Percentiles rank a stretch among this genome's conserved stretches.
Conservation (phyloP, 805 yeast genomes). For the Pichia rugopelliculosa region DNA sequence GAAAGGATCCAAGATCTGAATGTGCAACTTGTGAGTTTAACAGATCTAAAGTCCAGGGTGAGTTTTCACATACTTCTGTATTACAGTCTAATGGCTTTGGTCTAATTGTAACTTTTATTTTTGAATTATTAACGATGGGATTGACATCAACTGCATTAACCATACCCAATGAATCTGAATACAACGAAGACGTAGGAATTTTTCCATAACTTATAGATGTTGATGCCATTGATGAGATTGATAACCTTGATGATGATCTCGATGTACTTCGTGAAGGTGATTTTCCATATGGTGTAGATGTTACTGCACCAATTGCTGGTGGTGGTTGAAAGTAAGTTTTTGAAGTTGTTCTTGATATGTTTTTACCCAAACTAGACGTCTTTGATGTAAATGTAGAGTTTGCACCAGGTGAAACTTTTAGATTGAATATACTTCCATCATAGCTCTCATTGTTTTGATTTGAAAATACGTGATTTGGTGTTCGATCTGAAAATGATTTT, state of each 20-base stretch:
- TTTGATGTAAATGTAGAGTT: neutral
- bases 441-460: neutral
- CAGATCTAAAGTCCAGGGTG: constrained; percentile 37
- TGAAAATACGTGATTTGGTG: neutral
- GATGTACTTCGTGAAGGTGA: constrained; percentile 7
- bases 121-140: neutral
- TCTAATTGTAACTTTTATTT: constrained; percentile 66
- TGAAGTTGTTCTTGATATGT: neutral
- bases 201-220: constrained; percentile 5
- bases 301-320: neutral
- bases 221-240: constrained; percentile 6
- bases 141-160: constrained; percentile 29
- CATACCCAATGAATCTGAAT: constrained; percentile 2
- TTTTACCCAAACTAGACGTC: neutral
- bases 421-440: neutral
- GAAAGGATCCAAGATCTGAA: constrained; percentile 54
- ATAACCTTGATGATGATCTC: constrained; percentile 10
- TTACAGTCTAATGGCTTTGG: constrained; percentile 51
- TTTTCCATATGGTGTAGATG: constrained; percentile 2
- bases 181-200: neutral
- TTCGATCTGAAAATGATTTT: neutral
- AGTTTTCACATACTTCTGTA: neutral
- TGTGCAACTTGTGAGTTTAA: constrained; percentile 40
- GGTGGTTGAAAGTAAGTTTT: neutral
- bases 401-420: neutral